A percentile compares a stretch with the other conserved stretches of the same genome.
phyloP scores from a whole-genome alignment of 2,329 filamentous ascomycete species.

The Sporothrix schenckii region DNA sequence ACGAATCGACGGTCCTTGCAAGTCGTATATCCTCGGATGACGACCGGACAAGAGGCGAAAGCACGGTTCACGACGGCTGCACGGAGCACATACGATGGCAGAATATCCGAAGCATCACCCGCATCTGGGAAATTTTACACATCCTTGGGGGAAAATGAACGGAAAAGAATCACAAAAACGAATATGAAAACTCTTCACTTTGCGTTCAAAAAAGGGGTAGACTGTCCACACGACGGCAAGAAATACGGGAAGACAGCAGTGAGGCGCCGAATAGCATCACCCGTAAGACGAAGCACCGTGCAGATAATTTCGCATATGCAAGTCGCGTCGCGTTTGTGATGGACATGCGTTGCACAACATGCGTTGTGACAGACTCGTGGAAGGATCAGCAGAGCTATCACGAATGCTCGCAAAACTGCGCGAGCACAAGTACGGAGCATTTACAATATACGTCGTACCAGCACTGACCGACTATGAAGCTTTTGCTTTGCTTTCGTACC shows the following conservation, averaged over 20 bases:
- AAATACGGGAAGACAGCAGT: slow-evolving; percentile 9
- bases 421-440: background rate
- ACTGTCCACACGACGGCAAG: too few relatives aligned
- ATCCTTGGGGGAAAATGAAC: background rate
- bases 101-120: too few relatives aligned
- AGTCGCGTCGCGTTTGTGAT: slow-evolving; percentile 22
- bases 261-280: background rate
- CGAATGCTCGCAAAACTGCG: background rate
- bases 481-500: background rate
- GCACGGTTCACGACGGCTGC: too few relatives aligned
- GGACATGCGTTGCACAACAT: too few relatives aligned
- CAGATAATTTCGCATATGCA: slow-evolving; percentile 24
- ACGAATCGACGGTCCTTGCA: background rate
- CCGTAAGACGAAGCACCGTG: background rate
- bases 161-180: too few relatives aligned
- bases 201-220: background rate
- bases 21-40: background rate
- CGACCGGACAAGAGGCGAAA: background rate
- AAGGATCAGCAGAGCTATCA: background rate
- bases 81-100: too few relatives aligned
- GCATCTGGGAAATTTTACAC: background rate
- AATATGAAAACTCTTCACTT: slow-evolving; percentile 9
- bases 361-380: background rate
- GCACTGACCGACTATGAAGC: background rate
- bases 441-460: background rate